A percentile compares a stretch with the other conserved stretches of the same genome.
Evolutionary conservation across 2,329 filamentous ascomycete genomes (phyloP).

Genomic region (Xylaria digitata): DNA sequence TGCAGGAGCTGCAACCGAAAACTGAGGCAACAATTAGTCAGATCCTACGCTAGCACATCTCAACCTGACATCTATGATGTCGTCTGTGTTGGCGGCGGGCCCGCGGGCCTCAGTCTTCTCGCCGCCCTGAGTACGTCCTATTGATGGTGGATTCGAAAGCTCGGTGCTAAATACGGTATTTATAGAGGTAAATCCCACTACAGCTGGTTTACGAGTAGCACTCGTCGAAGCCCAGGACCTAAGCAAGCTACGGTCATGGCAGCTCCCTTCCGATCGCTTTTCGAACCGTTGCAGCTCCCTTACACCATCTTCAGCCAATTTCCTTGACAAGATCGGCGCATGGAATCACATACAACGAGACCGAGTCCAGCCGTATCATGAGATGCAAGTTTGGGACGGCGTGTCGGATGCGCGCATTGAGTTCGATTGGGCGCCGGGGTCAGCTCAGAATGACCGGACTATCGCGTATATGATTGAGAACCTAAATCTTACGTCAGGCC

Average conservation of each 20-base stretch:
- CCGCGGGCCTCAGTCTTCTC: constrained; percentile 85
- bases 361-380: constrained; percentile 87
- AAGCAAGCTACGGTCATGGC: constrained; percentile 72
- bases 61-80: constrained; percentile 87
- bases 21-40: constrained; percentile 51
- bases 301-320: constrained; percentile 86
- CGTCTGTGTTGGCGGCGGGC: constrained; percentile 89
- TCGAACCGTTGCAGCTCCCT: constrained; percentile 97
- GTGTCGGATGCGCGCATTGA: constrained; percentile 87
- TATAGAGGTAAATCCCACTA: constrained; percentile 79
- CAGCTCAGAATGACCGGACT: constrained; percentile 61
- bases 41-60: constrained; percentile 57
- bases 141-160: background rate
- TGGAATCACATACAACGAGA: constrained; percentile 80
- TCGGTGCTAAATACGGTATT: constrained; percentile 24
- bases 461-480: constrained; percentile 99
- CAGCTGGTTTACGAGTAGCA: constrained; percentile 82
- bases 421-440: constrained; percentile 76
- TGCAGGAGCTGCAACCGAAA: constrained; percentile 61
- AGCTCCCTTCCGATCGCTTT: constrained; percentile 74
- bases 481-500: constrained; percentile 82
- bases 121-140: constrained; percentile 74
- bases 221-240: constrained; percentile 93
- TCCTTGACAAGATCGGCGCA: constrained; percentile 84
- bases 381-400: constrained; percentile 99